Conservation (phyloP, 805 yeast genomes). For the Candida sithepensis region DNA sequence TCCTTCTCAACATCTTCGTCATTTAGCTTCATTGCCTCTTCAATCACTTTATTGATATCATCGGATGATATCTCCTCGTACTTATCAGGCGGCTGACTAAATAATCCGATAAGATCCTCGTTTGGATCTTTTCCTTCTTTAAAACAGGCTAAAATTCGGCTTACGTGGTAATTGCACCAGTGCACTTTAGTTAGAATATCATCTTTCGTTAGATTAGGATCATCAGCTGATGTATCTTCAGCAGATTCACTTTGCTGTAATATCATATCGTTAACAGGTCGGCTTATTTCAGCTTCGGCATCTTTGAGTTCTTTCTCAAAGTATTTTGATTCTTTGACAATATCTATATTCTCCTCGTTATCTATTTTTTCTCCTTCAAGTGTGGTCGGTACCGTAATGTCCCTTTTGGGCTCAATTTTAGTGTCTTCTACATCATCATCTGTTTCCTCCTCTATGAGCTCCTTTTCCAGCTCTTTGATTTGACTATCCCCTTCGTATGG, state of each 20-base stretch:
- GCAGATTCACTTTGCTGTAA: neutral
- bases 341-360: neutral
- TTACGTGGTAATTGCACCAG: constrained; percentile 23
- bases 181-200: constrained; percentile 14
- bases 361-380: neutral
- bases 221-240: neutral
- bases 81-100: constrained; percentile 12
- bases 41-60: constrained; percentile 17
- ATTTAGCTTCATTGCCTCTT: constrained; percentile 11
- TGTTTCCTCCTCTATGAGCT: neutral
- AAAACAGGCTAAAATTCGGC: constrained; percentile 15
- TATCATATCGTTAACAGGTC: constrained; percentile 1
- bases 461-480: neutral
- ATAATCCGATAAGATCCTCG: constrained; percentile 15
- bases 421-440: neutral
- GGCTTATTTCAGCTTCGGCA: constrained; percentile 9
- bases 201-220: constrained; percentile 5
- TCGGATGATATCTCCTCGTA: constrained; percentile 17
- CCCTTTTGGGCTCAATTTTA: neutral
- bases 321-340: constrained; percentile 5
- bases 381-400: neutral
- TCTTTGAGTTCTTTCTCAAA: constrained; percentile 4
- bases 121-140: constrained; percentile 24
- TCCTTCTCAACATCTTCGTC: neutral
- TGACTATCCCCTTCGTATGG: constrained; percentile 7